Evolutionary conservation across 257 asterid species (phyloP), one percentile per base, ranked within the genome.

Genomic region (Fraxinus anomala): DNA sequence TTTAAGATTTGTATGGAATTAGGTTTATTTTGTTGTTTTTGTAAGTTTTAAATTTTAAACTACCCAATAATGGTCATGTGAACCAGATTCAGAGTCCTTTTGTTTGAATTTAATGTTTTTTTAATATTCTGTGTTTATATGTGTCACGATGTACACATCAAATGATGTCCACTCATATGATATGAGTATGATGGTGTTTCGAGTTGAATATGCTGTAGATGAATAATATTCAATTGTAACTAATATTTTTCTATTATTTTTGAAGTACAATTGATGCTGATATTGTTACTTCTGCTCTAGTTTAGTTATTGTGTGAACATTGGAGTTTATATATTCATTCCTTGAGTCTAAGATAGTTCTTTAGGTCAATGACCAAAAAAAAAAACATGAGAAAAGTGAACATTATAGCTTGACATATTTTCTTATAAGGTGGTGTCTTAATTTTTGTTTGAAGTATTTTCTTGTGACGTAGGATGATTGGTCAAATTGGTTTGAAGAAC

Each of bases 401-500:
- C 70, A 13, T 75, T 63, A 76, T 44, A 70, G 82, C 36, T 31
- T 65, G 73, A 36, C 21, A 59, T 75, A 51, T 21, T 14, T 70
- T 76, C 13, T 49, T 79, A 17, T 10, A 24, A 34, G 59, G 72
- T 72, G 47, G 47, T 63, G 71, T 33, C 66, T 75, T 28, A 72
- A 61, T 77, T 23, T 63, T 63, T 11, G 69, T 63, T 11, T 63
- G 31, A 63, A 14, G 63, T 31, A 61, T 59, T 61, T 82, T 70
- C 7, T 31, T 54, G 76, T 68, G 39, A 42, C 83, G 82, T 88
- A 95, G 99, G 96, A 82, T 91, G 84, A 80, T 93, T 76, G 92
- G 96, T 73, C 90, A 85, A 80, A 85, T 95, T 86, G 99, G 98
- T 73, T 80, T 90, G 89, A 89, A 88, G 85, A 89, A 88, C 86